Evolutionary conservation across 2,329 filamentous ascomycete species (phyloP).

Genomic region (Huntiella abstrusa): DNA sequence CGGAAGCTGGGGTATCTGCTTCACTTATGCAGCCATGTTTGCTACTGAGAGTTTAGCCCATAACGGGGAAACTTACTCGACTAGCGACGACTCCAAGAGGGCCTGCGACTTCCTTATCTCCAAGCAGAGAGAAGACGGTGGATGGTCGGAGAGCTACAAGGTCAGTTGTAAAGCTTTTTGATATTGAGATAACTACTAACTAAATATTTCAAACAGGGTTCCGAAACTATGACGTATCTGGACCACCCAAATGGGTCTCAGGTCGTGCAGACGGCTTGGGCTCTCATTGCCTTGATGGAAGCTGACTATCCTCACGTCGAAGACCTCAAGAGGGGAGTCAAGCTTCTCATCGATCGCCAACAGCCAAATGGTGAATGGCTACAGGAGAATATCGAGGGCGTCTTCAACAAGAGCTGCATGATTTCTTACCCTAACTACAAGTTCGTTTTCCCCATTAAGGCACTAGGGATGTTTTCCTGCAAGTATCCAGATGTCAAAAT

Average conservation of each 20-base stretch:
- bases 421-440: conserved; percentile 99
- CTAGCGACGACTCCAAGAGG: conserved; percentile 47
- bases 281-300: conserved; percentile 62
- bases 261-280: conserved; percentile 92
- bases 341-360: conserved; percentile 70
- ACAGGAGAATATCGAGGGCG: conserved; percentile 89
- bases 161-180: conserved; percentile 20
- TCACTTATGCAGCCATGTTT: conserved; percentile 95
- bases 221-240: conserved; percentile 55
- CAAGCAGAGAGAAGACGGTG: conserved; percentile 73
- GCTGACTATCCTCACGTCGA: conserved; percentile 60
- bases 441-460: conserved; percentile 86
- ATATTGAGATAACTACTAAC: conserved; percentile 1
- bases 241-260: conserved; percentile 62
- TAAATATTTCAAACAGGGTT: conserved; percentile 31
- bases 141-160: conserved; percentile 90
- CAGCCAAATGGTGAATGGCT: conserved; percentile 82
- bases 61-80: conserved; percentile 65
- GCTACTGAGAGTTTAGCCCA: conserved; percentile 70
- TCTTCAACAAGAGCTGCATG: conserved; percentile 99
- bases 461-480: conserved; percentile 70
- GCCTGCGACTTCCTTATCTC: conserved; percentile 75
- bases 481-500: conserved; percentile 49
- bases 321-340: conserved; percentile 54
- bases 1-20: conserved; percentile 94